Conservation (phyloP, 1,139 yeast genomes). For the Suhomyces panamericanus region DNA sequence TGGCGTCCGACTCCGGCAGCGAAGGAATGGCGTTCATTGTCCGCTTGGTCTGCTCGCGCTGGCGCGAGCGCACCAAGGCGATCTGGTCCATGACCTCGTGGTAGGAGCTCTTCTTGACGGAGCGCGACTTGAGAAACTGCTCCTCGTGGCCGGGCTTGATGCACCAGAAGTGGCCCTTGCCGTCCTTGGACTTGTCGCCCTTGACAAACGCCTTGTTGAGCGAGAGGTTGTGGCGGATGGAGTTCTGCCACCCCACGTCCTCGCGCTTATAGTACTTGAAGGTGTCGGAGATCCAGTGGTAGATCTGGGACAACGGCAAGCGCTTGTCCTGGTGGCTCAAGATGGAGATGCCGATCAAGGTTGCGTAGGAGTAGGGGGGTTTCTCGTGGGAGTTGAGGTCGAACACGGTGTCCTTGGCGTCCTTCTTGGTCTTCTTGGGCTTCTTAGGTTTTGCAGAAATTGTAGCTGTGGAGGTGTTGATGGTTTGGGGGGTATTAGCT, state of each 20-base stretch:
- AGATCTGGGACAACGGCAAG: constrained; percentile 86
- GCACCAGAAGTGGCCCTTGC: constrained; percentile 97
- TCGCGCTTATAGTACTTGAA: constrained; percentile 81
- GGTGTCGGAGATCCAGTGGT: constrained; percentile 88
- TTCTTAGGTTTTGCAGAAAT: too few relatives aligned
- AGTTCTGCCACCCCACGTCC: constrained; percentile 94
- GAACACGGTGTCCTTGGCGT: constrained; percentile 31
- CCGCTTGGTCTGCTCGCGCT: constrained; percentile 17
- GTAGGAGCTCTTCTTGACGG: constrained; percentile 46
- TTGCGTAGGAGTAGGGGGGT: constrained; percentile 95
- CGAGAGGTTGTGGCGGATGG: constrained; percentile 82
- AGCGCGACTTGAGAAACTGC: constrained; percentile 70
- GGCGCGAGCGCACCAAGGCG: constrained; percentile 15
- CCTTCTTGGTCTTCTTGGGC: constrained; percentile 29
- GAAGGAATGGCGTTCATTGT: constrained; percentile 35
- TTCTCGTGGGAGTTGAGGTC: constrained; percentile 53
- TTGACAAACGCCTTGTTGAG: constrained; percentile 85
- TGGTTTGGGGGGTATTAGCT: too few relatives aligned
- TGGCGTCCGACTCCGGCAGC: constrained; percentile 23
- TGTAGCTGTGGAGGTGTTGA: too few relatives aligned
- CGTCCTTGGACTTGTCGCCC: constrained; percentile 90
- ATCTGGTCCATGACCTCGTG: constrained; percentile 51
- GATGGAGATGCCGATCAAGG: constrained; percentile 91
- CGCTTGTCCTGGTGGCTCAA: constrained; percentile 77
- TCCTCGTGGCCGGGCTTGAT: constrained; percentile 81